Conservation (phyloP, 805 yeast genomes). For the Starmera dryadoides region DNA sequence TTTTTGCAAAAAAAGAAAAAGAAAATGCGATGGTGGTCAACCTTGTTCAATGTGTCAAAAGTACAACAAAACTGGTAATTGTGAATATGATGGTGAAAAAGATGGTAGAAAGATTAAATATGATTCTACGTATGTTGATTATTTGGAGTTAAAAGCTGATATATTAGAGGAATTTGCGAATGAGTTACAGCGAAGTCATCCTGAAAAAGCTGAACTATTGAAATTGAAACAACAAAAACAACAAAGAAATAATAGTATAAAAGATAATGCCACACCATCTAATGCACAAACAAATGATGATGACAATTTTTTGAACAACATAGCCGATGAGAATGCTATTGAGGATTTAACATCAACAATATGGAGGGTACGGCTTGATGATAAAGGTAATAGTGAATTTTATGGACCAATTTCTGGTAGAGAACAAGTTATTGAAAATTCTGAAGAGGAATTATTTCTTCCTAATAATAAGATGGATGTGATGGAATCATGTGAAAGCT, state of each 20-base stretch:
- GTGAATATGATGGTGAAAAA: slow-evolving; percentile 18
- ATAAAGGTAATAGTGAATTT: slow-evolving; percentile 21
- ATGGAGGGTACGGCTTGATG: slow-evolving; percentile 24
- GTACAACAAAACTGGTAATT: slow-evolving; percentile 6
- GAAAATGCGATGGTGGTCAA: slow-evolving; percentile 10
- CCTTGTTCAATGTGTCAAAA: slow-evolving; percentile 7
- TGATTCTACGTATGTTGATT: slow-evolving; percentile 24
- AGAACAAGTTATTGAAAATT: slow-evolving; percentile 20
- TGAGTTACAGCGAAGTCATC: slow-evolving; percentile 16
- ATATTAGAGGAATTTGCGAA: slow-evolving; percentile 19
- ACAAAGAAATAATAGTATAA: too few species aligned
- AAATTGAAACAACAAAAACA: too few species aligned
- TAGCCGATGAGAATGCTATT: slow-evolving; percentile 22
- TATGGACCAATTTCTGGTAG: slow-evolving; percentile 29
- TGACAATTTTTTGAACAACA: slow-evolving; percentile 10
- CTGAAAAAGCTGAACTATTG: neutral
- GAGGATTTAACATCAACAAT: slow-evolving; percentile 26
- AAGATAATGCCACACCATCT: too few species aligned
- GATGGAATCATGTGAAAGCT: neutral
- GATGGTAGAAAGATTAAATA: slow-evolving; percentile 24
- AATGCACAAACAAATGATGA: too few species aligned
- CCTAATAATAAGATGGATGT: neutral
- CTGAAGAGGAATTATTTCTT: slow-evolving; percentile 5
- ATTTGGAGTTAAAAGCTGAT: slow-evolving; percentile 22
- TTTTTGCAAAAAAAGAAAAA: slow-evolving; percentile 9